A percentile compares a stretch with the other conserved stretches of the same genome.
phyloP scores from a whole-genome alignment of 2,329 filamentous ascomycete species.

The Talaromyces sp. region DNA sequence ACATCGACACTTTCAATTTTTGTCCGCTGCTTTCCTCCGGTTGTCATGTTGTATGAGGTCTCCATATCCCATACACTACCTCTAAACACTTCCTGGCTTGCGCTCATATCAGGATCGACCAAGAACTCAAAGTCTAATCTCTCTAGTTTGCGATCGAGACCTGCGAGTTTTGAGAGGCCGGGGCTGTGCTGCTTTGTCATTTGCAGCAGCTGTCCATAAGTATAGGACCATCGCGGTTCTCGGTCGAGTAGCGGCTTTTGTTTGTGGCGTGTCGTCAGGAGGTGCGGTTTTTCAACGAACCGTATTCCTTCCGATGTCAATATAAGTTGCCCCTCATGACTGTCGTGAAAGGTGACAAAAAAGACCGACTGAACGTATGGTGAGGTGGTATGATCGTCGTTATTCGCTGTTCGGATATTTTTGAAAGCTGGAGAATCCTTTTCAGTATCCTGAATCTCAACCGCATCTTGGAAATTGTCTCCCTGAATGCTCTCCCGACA shows the following conservation, averaged over 20 bases:
- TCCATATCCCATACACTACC: neutral
- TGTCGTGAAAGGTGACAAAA: conserved; percentile 8
- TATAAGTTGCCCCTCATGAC: conserved; percentile 16
- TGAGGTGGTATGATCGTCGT: neutral
- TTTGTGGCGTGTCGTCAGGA: conserved; percentile 6
- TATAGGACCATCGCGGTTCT: conserved; percentile 16
- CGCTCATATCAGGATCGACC: neutral
- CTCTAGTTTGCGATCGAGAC: conserved; percentile 6
- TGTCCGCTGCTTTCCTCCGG: conserved; percentile 1
- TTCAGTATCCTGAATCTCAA: neutral
- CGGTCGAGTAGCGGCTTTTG: conserved; percentile 3
- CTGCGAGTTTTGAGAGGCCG: conserved; percentile 2
- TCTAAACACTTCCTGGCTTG: neutral
- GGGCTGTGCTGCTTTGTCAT: conserved; percentile 13
- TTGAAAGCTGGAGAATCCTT: neutral
- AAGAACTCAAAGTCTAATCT: conserved; percentile 14
- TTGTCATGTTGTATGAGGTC: neutral
- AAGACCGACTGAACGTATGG: neutral
- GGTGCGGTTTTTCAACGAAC: conserved; percentile 15
- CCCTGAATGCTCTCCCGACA: neutral
- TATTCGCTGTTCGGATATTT: neutral
- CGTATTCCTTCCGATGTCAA: conserved; percentile 13
- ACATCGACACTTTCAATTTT: conserved; percentile 17
- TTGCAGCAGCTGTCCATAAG: conserved; percentile 11
- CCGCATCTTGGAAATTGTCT: conserved; percentile 13